Conservation (phyloP, 805 yeast genomes). For the Clavispora fructus region DNA sequence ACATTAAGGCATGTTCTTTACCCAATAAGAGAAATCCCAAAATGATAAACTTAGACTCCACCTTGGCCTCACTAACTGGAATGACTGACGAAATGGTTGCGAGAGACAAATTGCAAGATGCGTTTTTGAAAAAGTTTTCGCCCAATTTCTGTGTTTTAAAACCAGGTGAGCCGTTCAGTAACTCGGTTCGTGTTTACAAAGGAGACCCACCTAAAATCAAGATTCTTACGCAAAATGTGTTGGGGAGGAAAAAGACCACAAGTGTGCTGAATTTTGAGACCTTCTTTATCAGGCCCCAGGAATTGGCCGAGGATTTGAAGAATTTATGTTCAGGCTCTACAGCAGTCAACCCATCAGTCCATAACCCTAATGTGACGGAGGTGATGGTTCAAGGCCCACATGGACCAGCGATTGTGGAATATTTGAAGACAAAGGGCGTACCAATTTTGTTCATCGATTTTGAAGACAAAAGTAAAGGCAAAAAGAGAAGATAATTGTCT, state of each 20-base stretch:
- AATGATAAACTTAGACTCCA: conserved; percentile 50
- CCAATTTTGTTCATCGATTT: conserved; percentile 60
- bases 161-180: conserved; percentile 33
- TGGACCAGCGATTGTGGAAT: conserved; percentile 52
- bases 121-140: conserved; percentile 43
- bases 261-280: conserved; percentile 63
- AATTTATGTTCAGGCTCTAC: conserved; percentile 87
- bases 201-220: conserved; percentile 67
- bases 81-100: conserved; percentile 19
- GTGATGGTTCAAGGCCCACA: conserved; percentile 93
- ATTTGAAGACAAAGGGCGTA: conserved; percentile 58
- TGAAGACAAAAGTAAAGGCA: conserved; percentile 56
- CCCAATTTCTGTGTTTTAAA: conserved; percentile 45
- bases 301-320: conserved; percentile 62
- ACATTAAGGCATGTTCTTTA: conserved; percentile 50
- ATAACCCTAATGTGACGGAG: conserved; percentile 53
- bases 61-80: conserved; percentile 41
- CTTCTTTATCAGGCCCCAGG: conserved; percentile 59
- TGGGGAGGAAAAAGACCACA: conserved; percentile 80
- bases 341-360: conserved; percentile 57
- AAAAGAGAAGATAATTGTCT: conserved; percentile 34
- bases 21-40: conserved; percentile 50
- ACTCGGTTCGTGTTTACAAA: conserved; percentile 22
- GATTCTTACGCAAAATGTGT: conserved; percentile 66
- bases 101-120: conserved; percentile 42